These are phyloP conservation scores for Lachnellula occidentalis DNA, from an alignment of 2,329 filamentous ascomycete genomes.

Conservation along the genomic window DNA sequence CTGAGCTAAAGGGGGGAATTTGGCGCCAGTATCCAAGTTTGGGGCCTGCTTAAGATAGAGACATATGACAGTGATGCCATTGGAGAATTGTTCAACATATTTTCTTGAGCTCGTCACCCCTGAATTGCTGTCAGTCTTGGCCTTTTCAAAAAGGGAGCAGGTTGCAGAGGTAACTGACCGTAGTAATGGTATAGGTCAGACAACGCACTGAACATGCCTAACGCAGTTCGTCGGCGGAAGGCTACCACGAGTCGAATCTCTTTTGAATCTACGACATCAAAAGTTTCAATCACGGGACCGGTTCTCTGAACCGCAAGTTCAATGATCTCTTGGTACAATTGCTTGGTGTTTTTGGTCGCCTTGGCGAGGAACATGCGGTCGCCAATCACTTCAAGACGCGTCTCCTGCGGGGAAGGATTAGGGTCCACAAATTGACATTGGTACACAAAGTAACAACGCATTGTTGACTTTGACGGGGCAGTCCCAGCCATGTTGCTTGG, in stretches of 20 bases:
- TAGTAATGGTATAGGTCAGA: slow-evolving; percentile 99
- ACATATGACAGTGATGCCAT: slow-evolving; percentile 95
- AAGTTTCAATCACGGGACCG: slow-evolving; percentile 95
- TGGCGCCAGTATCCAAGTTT: slow-evolving; percentile 49
- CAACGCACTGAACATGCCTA: slow-evolving; percentile 89
- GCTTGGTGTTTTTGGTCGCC: slow-evolving; percentile 90
- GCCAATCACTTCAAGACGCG: slow-evolving; percentile 82
- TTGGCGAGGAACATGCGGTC: slow-evolving; percentile 94
- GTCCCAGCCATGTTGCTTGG: slow-evolving; percentile 69
- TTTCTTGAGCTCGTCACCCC: slow-evolving; percentile 93
- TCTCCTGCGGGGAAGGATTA: slow-evolving; percentile 71
- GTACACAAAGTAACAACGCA: slow-evolving; percentile 98
- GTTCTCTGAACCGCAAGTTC: slow-evolving; percentile 76
- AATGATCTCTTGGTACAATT: slow-evolving; percentile 92
- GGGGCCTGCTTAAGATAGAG: slow-evolving; percentile 78
- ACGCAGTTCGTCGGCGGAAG: slow-evolving; percentile 87
- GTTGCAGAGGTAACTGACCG: slow-evolving; percentile 58
- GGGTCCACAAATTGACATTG: slow-evolving; percentile 84
- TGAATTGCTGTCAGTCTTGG: slow-evolving; percentile 41
- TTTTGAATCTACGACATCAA: slow-evolving; percentile 83
- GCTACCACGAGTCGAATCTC: slow-evolving; percentile 95
- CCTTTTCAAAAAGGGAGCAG: slow-evolving; percentile 50
- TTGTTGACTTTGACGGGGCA: slow-evolving; percentile 64
- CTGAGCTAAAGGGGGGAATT: slow-evolving; percentile 76
- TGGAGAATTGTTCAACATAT: slow-evolving; percentile 98